Evolutionary conservation across 1,139 yeast species (phyloP), one percentile per base, ranked within the genome.

Genomic region (Saccharomyces hybrid): DNA sequence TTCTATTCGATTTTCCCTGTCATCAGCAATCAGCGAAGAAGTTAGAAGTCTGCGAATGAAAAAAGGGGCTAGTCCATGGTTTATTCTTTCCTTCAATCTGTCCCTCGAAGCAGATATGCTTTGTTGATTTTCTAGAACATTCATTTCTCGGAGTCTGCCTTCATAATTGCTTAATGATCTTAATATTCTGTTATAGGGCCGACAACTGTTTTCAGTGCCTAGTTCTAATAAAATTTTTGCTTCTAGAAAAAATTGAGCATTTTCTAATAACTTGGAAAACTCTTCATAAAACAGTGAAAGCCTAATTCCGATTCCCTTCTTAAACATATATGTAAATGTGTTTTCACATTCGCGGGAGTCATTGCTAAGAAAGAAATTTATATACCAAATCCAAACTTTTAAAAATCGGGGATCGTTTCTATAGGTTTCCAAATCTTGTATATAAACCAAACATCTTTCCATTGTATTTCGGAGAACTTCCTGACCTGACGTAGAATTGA

Each of bases 381-480:
- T 57, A 50, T 68, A 68, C 59, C 65, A 62, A 6, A 91, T 71
- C 97, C 99, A 93, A 0, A 90, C 78, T 58, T 78, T 79, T 53
- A 93, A 71, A 67, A 88, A 91, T 51, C 97, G 72, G 0, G 90
- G 81, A 66, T 91, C 97, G 67, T 91, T 86, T 59, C 83, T 84
- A 69, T 90, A 91, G 60, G 80, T 81, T 1, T 72, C 68, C 27
- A 78, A 77, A 62, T 86, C 90, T 61, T 85, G 75, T 65, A 89
- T 88, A 60, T 77, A 76, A 38, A 83, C 78, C 0, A 96, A 83
- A 61, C 95, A 86, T 51, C 84, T 72, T 66, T 90, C 97, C 28
- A 90, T 73, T 4, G 88, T 69, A 25, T 73, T 75, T 20, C 48
- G 52, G 13, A 89, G 72, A 52, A 89, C 73, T 0, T 90, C 91